Evolutionary conservation across 306 rosid genomes (phyloP), one percentile per base, ranked within the genome.

Genomic region (Ceratonia siliqua): DNA sequence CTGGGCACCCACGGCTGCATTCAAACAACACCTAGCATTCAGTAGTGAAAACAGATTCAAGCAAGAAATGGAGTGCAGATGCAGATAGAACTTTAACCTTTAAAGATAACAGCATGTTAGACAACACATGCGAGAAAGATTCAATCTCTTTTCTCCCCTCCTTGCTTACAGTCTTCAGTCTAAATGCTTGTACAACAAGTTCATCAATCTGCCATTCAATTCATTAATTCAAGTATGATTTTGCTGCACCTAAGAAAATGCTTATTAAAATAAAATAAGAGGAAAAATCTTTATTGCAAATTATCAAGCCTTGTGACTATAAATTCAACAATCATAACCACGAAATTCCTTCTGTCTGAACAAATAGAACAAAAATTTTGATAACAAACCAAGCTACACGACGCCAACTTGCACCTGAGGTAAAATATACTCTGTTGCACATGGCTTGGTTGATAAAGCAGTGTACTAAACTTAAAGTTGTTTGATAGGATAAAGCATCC

Each of bases 1-100:
- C 80, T 89, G 33, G 89, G 89, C 3, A 84, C 59, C 99, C 98
- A 95, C 14, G 92, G 98, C 99, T 94, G 85, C 85, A 85, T 49
- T 58, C 58, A 48, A 68, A 69, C 65, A 50, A 81, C 24, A 38
- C 61, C 21, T 27, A 46, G 63, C 78, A 64, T 73, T 70, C 68
- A 74, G 53, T 18, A 12, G 3, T 48, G 33, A 65, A 59, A 70
- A 43, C 33, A 65, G 6, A 74, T 6, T 36, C 39, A 41, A 43
- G 46, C 17, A 70, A 24, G 28, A 30, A 70, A 35, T 28, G 55
- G 14, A 68, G 12, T 4, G 22, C 13, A 69, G 36, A 72, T 35
- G 4, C 14, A 58, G 28, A 20, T 5, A 30, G 46, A 80, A 41
- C 8, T 70, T 79, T 80, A n/a, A 92, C 99, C 98, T 87, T 87